Evolutionary conservation across 768 basidiomycete genomes (phyloP).

Genomic region (Xerocomellus intermedius): DNA sequence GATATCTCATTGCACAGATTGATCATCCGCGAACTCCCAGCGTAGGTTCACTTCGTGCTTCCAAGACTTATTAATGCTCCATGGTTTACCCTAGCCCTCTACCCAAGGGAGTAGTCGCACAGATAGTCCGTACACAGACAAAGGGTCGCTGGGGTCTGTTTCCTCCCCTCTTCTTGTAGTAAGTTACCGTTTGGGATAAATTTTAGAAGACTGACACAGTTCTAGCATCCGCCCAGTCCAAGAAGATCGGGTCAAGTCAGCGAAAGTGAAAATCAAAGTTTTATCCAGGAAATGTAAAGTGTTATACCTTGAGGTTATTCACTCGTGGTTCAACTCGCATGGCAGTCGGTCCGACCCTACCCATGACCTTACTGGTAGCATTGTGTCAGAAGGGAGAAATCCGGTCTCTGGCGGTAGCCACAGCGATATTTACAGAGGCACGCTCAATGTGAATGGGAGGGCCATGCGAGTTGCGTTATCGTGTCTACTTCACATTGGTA

Average conservation of each 20-base stretch:
- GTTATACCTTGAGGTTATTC: neutral
- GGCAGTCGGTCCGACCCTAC: slow-evolving; percentile 10
- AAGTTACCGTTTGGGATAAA: neutral
- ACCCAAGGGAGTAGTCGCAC: neutral
- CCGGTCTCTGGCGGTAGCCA: slow-evolving; percentile 23
- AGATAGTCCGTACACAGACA: neutral
- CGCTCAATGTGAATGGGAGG: slow-evolving; percentile 10
- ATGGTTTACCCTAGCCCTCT: slow-evolving; percentile 2
- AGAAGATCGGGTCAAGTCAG: neutral
- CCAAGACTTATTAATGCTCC: neutral
- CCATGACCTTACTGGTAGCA: slow-evolving; percentile 16
- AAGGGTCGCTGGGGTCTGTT: neutral
- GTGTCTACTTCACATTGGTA: neutral
- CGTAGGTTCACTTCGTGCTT: slow-evolving; percentile 2
- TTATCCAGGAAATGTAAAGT: slow-evolving; percentile 15
- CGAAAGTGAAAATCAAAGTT: slow-evolving; percentile 1
- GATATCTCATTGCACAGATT: neutral
- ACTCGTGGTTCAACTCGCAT: neutral
- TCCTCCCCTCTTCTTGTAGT: neutral
- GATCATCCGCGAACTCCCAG: neutral
- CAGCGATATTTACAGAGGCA: slow-evolving; percentile 21
- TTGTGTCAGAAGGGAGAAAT: slow-evolving; percentile 4
- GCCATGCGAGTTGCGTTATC: slow-evolving; percentile 8
- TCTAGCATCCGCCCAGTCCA: slow-evolving; percentile 9
- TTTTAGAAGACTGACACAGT: neutral